A percentile compares a stretch with the other conserved stretches of the same genome.
Evolutionary conservation across 1,284 basidiomycete genomes (phyloP).

Genomic region (Apiotrichum domesticum): DNA sequence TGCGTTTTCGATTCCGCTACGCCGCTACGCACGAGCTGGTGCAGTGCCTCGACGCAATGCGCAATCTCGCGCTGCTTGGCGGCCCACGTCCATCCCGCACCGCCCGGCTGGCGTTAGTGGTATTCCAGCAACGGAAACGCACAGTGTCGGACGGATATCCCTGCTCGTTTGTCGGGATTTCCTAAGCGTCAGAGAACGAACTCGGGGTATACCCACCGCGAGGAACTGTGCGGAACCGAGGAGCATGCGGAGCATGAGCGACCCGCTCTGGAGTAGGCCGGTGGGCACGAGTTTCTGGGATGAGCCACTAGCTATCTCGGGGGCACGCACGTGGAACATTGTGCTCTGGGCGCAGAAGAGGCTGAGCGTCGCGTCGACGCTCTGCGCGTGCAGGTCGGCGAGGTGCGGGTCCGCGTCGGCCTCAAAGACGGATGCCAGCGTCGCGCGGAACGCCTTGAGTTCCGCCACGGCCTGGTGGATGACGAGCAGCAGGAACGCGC

Average conservation of each 20-base stretch:
- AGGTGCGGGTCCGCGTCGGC: constrained; percentile 4
- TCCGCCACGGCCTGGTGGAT: constrained; percentile 26
- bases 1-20: no score
- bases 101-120: constrained; percentile 21
- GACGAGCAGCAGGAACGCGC: constrained; percentile 26
- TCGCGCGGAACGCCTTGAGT: constrained; percentile 26
- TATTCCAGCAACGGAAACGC: not conserved
- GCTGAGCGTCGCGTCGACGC: constrained; percentile 26
- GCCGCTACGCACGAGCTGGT: constrained; percentile 29
- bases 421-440: constrained; percentile 13
- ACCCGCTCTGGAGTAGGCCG: constrained; percentile 25
- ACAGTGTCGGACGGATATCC: constrained; percentile 33
- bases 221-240: constrained; percentile 27
- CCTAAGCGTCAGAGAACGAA: constrained; percentile 1
- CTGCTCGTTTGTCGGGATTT: constrained; percentile 37
- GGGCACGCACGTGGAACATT: not conserved
- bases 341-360: constrained; percentile 12
- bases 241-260: constrained; percentile 25
- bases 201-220: constrained; percentile 22
- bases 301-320: not conserved
- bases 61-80: constrained; percentile 28
- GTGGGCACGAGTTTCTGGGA: constrained; percentile 22
- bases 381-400: constrained; percentile 23
- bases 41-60: constrained; percentile 24
- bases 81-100: constrained; percentile 37